Conservation (phyloP, 2,329 filamentous ascomycete species). For the Cryphonectria naterciae region DNA sequence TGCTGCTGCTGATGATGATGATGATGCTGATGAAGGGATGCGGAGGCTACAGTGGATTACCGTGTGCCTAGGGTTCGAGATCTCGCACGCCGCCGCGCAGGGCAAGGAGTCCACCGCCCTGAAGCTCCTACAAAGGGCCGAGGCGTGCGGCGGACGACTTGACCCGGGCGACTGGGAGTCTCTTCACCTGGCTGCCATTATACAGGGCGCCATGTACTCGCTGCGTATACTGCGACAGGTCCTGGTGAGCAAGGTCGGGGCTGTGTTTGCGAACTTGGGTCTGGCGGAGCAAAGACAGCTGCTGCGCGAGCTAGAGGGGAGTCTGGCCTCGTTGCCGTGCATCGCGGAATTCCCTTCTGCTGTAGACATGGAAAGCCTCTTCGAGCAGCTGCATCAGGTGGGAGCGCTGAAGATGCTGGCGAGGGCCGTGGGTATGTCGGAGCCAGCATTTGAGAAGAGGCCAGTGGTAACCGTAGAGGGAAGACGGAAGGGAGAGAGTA, state of each 20-base stretch:
- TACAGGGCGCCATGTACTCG: conserved; percentile 65
- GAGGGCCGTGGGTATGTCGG: background rate
- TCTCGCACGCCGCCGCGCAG: conserved; percentile 38
- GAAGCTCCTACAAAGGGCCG: conserved; percentile 36
- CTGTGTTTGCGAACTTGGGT: background rate
- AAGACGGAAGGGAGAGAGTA: background rate
- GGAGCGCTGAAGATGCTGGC: conserved; percentile 4
- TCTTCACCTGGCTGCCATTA: conserved; percentile 64
- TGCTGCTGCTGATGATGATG: background rate
- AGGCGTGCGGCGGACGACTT: conserved; percentile 36
- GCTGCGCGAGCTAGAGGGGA: conserved; percentile 2
- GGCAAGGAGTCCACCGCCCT: conserved; percentile 39
- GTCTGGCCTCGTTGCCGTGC: conserved; percentile 23
- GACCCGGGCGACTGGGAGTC: conserved; percentile 55
- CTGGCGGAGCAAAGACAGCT: background rate
- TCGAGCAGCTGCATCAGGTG: conserved; percentile 8
- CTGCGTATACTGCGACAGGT: conserved; percentile 60
- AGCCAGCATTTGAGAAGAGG: background rate
- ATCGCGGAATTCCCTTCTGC: conserved; percentile 19
- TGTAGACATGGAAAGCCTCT: conserved; percentile 11
- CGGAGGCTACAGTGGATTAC: conserved; percentile 39
- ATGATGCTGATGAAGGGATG: background rate
- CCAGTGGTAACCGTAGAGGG: background rate
- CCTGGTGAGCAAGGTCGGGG: conserved; percentile 33
- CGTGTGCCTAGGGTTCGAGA: conserved; percentile 44